phyloP scores from a whole-genome alignment of 202 grass and related monocot genomes.

The Dendrocalamus latiflorus region DNA sequence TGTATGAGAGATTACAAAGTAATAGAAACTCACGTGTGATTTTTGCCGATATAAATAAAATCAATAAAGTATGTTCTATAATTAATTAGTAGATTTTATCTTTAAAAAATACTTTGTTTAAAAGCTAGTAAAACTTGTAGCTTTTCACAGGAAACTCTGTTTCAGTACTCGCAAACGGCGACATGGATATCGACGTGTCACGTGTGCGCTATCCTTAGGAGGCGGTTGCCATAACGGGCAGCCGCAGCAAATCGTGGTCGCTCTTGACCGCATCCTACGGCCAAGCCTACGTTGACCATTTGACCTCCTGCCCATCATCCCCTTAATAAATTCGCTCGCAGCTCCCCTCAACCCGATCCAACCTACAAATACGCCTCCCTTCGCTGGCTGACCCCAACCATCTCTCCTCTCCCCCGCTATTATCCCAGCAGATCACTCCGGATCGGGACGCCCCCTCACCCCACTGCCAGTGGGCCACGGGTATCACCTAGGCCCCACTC shows the following conservation, averaged over 20 bases:
- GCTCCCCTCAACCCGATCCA: background rate
- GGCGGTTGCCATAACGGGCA: background rate
- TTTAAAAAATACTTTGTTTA: too few species aligned
- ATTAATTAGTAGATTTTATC: too few species aligned
- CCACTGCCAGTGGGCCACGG: conserved; percentile 2
- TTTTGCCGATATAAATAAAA: too few species aligned
- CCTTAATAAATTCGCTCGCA: background rate
- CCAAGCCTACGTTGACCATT: background rate
- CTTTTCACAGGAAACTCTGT: too few species aligned
- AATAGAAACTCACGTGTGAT: too few species aligned
- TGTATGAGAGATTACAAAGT: too few species aligned
- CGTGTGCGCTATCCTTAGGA: too few species aligned
- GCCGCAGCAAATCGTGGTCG: background rate
- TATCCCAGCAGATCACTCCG: background rate
- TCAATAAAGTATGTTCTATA: too few species aligned
- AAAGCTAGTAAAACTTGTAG: too few species aligned
- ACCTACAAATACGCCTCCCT: background rate
- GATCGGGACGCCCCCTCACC: background rate
- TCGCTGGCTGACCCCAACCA: background rate
- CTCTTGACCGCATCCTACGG: background rate
- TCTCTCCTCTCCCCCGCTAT: background rate
- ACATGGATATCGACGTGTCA: too few species aligned
- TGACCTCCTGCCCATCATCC: background rate
- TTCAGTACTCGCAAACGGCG: too few species aligned
- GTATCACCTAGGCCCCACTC: background rate